A percentile compares a stretch with the other conserved stretches of the same genome.
These are phyloP conservation scores for Solanum chacoense DNA, from an alignment of 305 asterid genomes.

Conservation along the genomic window DNA sequence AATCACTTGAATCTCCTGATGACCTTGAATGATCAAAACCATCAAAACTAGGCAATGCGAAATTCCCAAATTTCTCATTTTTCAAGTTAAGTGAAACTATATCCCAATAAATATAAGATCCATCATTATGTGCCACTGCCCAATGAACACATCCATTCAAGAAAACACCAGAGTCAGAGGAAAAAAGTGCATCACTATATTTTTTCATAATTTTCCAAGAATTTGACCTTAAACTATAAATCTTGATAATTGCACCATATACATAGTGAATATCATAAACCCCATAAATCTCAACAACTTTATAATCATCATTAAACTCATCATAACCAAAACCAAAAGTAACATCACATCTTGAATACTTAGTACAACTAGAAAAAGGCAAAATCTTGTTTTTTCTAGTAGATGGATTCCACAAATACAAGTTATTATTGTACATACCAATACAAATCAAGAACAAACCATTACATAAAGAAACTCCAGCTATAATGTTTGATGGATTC, in stretches of 20 bases:
- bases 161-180: not conserved
- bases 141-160: conserved; percentile 6
- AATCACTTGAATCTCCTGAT: not conserved
- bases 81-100: not conserved
- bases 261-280: not conserved
- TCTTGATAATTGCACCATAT: not conserved
- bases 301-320: conserved; percentile 1
- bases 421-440: not conserved
- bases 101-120: not conserved
- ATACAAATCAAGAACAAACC: conserved; percentile 1
- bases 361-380: not conserved
- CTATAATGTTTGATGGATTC: not conserved
- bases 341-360: not conserved
- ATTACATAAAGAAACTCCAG: not conserved
- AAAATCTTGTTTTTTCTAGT: not conserved
- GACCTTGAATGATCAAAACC: not conserved
- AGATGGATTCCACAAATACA: conserved; percentile 11
- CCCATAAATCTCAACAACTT: not conserved
- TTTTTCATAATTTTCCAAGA: not conserved
- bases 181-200: not conserved
- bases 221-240: not conserved
- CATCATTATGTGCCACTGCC: conserved; percentile 1
- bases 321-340: conserved; percentile 10
- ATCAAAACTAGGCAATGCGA: not conserved
- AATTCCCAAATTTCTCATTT: not conserved